These are phyloP conservation scores for Lolium multiflorum DNA, from an alignment of 176 grass and related monocot species.

Conservation along the genomic window DNA sequence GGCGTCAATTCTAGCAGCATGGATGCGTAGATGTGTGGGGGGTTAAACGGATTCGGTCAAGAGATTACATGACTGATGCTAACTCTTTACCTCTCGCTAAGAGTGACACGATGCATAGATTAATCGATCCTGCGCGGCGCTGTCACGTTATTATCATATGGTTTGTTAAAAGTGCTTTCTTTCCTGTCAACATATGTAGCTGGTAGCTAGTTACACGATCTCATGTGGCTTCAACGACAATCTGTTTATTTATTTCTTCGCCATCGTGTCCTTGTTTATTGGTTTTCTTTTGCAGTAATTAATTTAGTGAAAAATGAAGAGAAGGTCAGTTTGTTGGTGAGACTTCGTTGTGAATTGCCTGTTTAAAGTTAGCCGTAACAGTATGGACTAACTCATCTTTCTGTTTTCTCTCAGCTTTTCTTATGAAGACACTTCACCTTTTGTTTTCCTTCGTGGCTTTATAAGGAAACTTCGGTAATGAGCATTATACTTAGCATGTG, in stretches of 20 bases:
- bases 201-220: constrained; percentile 50
- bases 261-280: not conserved
- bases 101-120: constrained; percentile 36
- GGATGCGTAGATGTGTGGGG: constrained; percentile 13
- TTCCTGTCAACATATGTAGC: constrained; percentile 31
- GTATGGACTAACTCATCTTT: constrained; percentile 26
- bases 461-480: constrained; percentile 15
- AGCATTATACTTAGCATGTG: constrained; percentile 9
- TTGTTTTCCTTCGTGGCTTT: not conserved
- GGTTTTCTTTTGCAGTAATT: not conserved
- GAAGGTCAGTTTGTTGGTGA: constrained; percentile 37
- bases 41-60: constrained; percentile 30
- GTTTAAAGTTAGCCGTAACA: constrained; percentile 19
- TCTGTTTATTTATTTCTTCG: not conserved
- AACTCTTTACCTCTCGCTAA: constrained; percentile 51
- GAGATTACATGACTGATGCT: constrained; percentile 41
- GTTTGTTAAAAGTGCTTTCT: constrained; percentile 38
- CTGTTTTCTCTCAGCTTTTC: not conserved
- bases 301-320: not conserved
- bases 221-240: constrained; percentile 50
- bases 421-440: not conserved
- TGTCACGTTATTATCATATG: constrained; percentile 32
- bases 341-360: constrained; percentile 35
- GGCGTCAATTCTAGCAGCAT: constrained; percentile 31
- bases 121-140: constrained; percentile 31